phyloP scores from a whole-genome alignment of 148 eudicot species.

The Vaccinium myrtillus region DNA sequence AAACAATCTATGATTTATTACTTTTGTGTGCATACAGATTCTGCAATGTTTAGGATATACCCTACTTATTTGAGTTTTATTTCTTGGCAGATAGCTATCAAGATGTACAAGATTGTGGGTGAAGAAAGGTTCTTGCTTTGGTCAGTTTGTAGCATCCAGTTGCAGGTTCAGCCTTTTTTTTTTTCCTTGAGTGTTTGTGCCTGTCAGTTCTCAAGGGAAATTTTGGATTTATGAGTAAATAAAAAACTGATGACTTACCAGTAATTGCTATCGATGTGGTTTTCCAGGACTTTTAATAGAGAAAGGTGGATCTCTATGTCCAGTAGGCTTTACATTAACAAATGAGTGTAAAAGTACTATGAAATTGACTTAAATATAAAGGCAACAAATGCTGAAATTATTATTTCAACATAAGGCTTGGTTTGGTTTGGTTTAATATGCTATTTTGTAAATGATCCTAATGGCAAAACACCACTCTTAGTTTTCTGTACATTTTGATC shows the following conservation, averaged over 20 bases:
- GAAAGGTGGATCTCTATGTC: background rate
- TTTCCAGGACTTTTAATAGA: background rate
- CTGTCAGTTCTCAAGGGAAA: background rate
- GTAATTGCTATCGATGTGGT: background rate
- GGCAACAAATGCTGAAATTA: background rate
- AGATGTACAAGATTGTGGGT: constrained; percentile 87
- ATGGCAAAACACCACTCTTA: background rate
- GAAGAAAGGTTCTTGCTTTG: constrained; percentile 97
- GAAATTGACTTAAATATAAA: background rate
- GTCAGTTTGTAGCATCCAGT: constrained; percentile 94
- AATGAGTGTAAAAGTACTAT: constrained; percentile 51
- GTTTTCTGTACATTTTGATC: constrained; percentile 29
- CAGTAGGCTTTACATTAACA: constrained; percentile 56
- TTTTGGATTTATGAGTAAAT: background rate
- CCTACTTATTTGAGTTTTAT: constrained; percentile 12
- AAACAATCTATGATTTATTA: background rate
- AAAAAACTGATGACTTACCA: background rate
- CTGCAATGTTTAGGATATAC: background rate
- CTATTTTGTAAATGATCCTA: background rate
- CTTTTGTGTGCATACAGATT: background rate
- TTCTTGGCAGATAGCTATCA: constrained; percentile 83
- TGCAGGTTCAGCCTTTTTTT: constrained; percentile 50
- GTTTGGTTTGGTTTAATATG: too few relatives aligned
- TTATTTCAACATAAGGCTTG: too few relatives aligned
- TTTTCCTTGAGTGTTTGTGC: background rate